Conservation (phyloP, 2,329 filamentous ascomycete genomes). For the Xylaria sp. region DNA sequence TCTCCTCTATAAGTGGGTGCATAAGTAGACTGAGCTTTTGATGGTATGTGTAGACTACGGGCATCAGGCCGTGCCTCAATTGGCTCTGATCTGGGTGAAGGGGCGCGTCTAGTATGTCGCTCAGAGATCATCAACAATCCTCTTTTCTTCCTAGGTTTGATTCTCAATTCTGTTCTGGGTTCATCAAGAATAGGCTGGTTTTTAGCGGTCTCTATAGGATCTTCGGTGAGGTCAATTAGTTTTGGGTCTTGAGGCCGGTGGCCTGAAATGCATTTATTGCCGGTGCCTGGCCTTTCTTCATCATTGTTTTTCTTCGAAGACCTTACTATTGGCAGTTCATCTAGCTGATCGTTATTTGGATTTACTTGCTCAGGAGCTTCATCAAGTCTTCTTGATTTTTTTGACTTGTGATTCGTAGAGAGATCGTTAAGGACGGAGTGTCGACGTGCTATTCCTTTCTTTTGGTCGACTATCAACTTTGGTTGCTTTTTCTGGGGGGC, state of each 20-base stretch:
- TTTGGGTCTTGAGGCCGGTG: background rate
- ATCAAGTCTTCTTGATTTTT: background rate
- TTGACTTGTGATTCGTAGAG: constrained; percentile 14
- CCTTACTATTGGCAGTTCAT: background rate
- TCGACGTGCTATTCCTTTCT: background rate
- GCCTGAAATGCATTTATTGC: background rate
- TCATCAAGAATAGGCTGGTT: constrained; percentile 35
- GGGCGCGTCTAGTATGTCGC: constrained; percentile 36
- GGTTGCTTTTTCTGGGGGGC: background rate
- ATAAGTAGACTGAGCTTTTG: background rate
- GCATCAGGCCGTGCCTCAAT: constrained; percentile 1
- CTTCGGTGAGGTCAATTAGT: constrained; percentile 22
- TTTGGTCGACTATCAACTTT: background rate
- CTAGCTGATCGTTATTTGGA: background rate
- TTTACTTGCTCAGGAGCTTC: background rate
- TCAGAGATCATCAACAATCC: constrained; percentile 60
- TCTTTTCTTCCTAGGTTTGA: constrained; percentile 58
- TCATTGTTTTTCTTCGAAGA: constrained; percentile 7
- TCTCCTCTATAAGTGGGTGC: background rate
- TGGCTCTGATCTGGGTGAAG: constrained; percentile 17
- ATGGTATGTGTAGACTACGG: background rate
- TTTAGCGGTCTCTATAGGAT: background rate
- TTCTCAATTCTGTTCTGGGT: constrained; percentile 58
- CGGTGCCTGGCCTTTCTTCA: background rate
- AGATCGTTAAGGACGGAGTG: constrained; percentile 1